phyloP scores from a whole-genome alignment of 1,284 basidiomycete species.

The Apiotrichum akiyoshidainum region DNA sequence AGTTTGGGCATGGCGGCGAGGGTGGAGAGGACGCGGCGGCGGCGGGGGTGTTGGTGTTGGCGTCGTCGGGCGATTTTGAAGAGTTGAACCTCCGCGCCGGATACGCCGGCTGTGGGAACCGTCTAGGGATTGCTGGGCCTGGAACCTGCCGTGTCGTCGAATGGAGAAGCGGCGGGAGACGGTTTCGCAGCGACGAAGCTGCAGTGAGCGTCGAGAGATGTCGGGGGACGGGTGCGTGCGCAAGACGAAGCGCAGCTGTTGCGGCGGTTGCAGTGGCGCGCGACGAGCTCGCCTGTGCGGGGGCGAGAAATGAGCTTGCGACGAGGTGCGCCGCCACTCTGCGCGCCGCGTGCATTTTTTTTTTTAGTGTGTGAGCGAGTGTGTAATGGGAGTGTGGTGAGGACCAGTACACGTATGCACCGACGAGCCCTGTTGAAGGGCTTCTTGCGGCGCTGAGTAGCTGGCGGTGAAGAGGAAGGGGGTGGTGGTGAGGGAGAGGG shows the following conservation, averaged over 20 bases:
- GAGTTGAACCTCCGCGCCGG: not conserved
- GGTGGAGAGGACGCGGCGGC: too few species aligned
- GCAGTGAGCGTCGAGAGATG: too few species aligned
- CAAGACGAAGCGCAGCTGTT: too few species aligned
- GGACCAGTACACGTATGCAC: not conserved
- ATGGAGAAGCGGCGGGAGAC: not conserved
- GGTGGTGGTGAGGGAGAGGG: not conserved
- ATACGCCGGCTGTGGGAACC: slow-evolving; percentile 1
- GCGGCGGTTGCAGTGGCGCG: not conserved
- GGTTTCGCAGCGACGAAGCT: too few species aligned
- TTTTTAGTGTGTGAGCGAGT: not conserved
- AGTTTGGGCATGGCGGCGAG: slow-evolving; percentile 1
- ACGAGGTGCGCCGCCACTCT: not conserved
- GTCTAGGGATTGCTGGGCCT: not conserved
- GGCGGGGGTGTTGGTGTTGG: too few species aligned
- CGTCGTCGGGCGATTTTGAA: not conserved
- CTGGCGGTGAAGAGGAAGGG: not conserved
- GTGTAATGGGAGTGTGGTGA: not conserved
- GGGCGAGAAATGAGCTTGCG: not conserved
- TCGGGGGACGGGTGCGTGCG: too few species aligned
- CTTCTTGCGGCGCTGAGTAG: not conserved
- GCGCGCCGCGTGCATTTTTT: slow-evolving; percentile 10
- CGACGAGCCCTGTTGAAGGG: slow-evolving; percentile 16
- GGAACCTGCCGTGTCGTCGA: not conserved
- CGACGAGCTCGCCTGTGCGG: slow-evolving; percentile 7